phyloP scores from a whole-genome alignment of 2,329 filamentous ascomycete genomes.

The Fusarium paranaense region DNA sequence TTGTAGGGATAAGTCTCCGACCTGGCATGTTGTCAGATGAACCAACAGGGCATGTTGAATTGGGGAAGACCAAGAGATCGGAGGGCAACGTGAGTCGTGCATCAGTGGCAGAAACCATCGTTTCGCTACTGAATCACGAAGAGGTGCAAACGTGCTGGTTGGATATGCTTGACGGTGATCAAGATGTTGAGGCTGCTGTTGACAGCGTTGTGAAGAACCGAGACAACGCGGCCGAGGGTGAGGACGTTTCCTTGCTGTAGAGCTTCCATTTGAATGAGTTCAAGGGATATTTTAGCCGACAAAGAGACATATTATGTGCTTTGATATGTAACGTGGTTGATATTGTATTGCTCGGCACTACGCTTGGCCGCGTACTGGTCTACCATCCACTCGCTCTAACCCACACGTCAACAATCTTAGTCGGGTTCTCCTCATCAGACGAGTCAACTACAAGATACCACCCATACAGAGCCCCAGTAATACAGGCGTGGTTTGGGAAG shows the following conservation, averaged over 20 bases:
- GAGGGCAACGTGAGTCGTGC: background rate
- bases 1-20: background rate
- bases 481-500: slow-evolving; percentile 74
- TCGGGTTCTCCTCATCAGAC: slow-evolving; percentile 51
- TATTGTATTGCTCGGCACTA: background rate
- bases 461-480: slow-evolving; percentile 69
- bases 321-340: background rate
- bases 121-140: background rate
- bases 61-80: background rate
- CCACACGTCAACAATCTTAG: slow-evolving; percentile 68
- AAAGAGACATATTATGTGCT: background rate
- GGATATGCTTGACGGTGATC: background rate
- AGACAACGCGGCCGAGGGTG: background rate
- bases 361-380: background rate
- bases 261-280: background rate
- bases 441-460: slow-evolving; percentile 69
- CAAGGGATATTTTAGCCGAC: background rate
- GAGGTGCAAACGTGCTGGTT: background rate
- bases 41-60: background rate
- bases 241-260: background rate
- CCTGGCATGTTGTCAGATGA: background rate
- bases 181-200: background rate
- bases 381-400: slow-evolving; percentile 65
- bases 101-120: background rate
- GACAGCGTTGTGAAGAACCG: background rate